Percentiles rank a stretch among this genome's conserved stretches.
Evolutionary conservation across 352 stramenopile genomes (phyloP).

Genomic region (Thalassiosira delicatula): DNA sequence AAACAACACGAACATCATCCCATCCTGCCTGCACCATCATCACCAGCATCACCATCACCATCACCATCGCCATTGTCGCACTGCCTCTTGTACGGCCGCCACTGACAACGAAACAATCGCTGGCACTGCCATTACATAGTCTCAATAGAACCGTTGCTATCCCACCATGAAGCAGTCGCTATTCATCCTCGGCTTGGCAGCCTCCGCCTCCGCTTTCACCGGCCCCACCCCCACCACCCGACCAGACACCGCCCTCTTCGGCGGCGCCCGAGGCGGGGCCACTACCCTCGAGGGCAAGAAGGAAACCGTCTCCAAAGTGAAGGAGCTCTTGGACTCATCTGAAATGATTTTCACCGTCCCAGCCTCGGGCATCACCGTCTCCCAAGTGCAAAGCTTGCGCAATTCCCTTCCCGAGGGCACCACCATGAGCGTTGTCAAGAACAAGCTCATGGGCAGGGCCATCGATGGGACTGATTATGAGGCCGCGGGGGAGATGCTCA

Average conservation of each 20-base stretch:
- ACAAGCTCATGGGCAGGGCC: constrained; percentile 85
- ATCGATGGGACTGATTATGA: constrained; percentile 82
- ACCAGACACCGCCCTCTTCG: constrained; percentile 59
- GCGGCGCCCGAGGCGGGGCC: constrained; percentile 68
- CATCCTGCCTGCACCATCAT: too few species aligned
- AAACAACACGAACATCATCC: too few species aligned
- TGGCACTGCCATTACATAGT: too few species aligned
- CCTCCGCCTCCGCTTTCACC: constrained; percentile 36
- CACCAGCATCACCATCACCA: too few species aligned
- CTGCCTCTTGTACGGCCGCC: too few species aligned
- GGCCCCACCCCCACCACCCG: background rate
- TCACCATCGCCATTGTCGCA: too few species aligned
- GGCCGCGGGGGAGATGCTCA: constrained; percentile 67
- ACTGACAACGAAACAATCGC: too few species aligned
- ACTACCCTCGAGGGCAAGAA: constrained; percentile 80
- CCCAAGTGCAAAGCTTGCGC: constrained; percentile 76
- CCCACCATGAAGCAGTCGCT: constrained; percentile 60
- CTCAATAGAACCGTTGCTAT: too few species aligned
- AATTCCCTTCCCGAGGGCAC: constrained; percentile 80
- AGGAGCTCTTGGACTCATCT: constrained; percentile 77
- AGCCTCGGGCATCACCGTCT: constrained; percentile 73
- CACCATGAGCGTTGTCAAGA: constrained; percentile 85
- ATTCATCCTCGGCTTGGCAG: constrained; percentile 40
- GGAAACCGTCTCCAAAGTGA: constrained; percentile 64
- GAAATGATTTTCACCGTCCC: constrained; percentile 84